Evolutionary conservation across 2,329 filamentous ascomycete species (phyloP).

Genomic region (Penicillium hordei): DNA sequence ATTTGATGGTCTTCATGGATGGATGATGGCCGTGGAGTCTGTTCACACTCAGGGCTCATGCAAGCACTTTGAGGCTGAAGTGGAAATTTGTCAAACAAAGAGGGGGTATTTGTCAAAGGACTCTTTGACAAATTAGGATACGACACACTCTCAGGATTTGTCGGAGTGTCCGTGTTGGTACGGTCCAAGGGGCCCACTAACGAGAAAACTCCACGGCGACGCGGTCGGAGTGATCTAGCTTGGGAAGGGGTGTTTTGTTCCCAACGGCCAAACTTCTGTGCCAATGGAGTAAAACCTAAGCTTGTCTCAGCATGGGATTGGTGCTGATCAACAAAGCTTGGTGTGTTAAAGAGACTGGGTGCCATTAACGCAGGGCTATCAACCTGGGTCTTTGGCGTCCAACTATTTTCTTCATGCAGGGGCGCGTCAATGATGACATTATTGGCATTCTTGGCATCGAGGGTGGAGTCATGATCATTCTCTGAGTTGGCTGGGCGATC

Average conservation of each 20-base stretch:
- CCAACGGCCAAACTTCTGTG: slow-evolving; percentile 63
- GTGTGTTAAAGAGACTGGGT: slow-evolving; percentile 17
- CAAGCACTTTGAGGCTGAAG: slow-evolving; percentile 9
- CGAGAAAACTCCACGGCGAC: slow-evolving; percentile 38
- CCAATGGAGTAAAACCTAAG: slow-evolving; percentile 64
- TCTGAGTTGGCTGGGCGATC: slow-evolving; percentile 14
- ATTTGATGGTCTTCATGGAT: slow-evolving; percentile 12
- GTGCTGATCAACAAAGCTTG: slow-evolving; percentile 11
- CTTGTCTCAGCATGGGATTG: slow-evolving; percentile 27
- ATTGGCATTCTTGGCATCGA: slow-evolving; percentile 29
- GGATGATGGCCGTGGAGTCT: slow-evolving; percentile 5
- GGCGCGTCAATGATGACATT: slow-evolving; percentile 13
- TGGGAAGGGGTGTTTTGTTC: slow-evolving; percentile 58
- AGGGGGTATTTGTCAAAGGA: slow-evolving; percentile 21
- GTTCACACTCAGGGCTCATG: slow-evolving; percentile 18
- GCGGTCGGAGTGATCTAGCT: slow-evolving; percentile 27
- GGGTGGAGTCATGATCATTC: slow-evolving; percentile 12
- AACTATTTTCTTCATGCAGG: slow-evolving; percentile 12
- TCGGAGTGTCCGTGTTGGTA: slow-evolving; percentile 2
- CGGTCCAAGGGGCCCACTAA: slow-evolving; percentile 29
- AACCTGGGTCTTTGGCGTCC: slow-evolving; percentile 11
- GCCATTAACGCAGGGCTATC: slow-evolving; percentile 14
- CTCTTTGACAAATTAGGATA: slow-evolving; percentile 25
- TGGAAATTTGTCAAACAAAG: slow-evolving; percentile 17
- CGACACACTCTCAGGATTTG: slow-evolving; percentile 17